Evolutionary conservation across 257 asterid species (phyloP).

Genomic region (Plantago elongata): DNA sequence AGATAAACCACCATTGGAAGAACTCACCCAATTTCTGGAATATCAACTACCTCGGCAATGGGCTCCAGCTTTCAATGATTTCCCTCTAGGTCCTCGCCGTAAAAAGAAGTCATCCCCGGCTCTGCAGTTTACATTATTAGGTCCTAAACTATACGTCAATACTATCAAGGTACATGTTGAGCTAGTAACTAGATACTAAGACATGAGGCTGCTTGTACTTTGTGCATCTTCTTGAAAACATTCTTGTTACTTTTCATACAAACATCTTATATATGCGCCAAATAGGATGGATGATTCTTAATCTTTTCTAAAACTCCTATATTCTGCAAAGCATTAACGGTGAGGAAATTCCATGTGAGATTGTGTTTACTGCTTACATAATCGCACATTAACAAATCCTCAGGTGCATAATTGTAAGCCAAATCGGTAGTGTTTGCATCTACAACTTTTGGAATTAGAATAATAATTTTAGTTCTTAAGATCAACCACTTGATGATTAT

Average conservation of each 20-base stretch:
- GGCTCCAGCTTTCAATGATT: slow-evolving; percentile 89
- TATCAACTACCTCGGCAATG: slow-evolving; percentile 90
- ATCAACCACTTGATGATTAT: too few relatives aligned
- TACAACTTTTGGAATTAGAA: too few relatives aligned
- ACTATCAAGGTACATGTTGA: slow-evolving; percentile 59
- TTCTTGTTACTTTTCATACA: background rate
- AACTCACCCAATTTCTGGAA: slow-evolving; percentile 79
- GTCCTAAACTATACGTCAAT: slow-evolving; percentile 91
- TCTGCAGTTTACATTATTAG: slow-evolving; percentile 72
- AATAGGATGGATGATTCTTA: too few relatives aligned
- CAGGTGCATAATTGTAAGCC: too few relatives aligned
- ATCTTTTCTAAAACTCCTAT: too few relatives aligned
- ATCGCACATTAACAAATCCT: too few relatives aligned
- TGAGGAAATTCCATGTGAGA: too few relatives aligned
- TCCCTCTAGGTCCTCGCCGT: slow-evolving; percentile 72
- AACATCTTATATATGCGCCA: too few relatives aligned
- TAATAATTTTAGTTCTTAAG: too few relatives aligned
- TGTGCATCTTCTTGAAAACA: background rate
- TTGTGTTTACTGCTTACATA: too few relatives aligned
- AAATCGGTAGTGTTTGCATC: too few relatives aligned
- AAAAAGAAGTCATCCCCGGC: slow-evolving; percentile 76
- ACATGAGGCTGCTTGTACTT: slow-evolving; percentile 8
- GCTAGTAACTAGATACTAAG: background rate
- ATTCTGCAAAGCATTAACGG: too few relatives aligned
- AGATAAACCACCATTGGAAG: slow-evolving; percentile 95